Percentiles rank a stretch among this genome's conserved stretches.
Conservation (phyloP, 1,284 basidiomycete species). For the Cutaneotrichosporon sp. region DNA sequence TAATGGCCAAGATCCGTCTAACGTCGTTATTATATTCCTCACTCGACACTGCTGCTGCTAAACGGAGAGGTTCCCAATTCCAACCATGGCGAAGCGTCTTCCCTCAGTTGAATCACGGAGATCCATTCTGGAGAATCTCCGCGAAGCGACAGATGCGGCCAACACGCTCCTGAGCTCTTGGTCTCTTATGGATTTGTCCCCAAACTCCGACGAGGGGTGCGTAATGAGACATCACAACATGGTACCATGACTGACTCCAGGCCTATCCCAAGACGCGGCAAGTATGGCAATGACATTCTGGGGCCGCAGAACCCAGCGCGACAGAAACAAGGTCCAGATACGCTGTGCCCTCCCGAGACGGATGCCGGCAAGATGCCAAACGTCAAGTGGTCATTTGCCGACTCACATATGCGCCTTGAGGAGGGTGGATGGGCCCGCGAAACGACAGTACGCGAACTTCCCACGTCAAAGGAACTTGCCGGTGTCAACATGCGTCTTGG, state of each 20-base stretch:
- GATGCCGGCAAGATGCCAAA: conserved; percentile 62
- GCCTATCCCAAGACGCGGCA: conserved; percentile 47
- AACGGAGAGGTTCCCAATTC: too few species aligned
- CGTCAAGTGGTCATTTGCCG: conserved; percentile 65
- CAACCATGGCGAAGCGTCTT: neutral
- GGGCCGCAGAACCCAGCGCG: conserved; percentile 59
- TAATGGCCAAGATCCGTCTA: too few species aligned
- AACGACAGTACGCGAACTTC: conserved; percentile 55
- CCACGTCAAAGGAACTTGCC: conserved; percentile 59
- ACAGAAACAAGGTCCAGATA: conserved; percentile 54
- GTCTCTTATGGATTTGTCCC: neutral
- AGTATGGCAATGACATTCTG: conserved; percentile 55
- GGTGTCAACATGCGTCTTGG: conserved; percentile 67
- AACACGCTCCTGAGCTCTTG: neutral
- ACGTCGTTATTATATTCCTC: too few species aligned
- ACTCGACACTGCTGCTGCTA: too few species aligned
- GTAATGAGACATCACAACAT: neutral
- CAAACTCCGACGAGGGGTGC: neutral
- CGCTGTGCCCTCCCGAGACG: conserved; percentile 61
- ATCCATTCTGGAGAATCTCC: conserved; percentile 12
- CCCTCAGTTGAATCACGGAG: conserved; percentile 1
- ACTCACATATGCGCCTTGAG: conserved; percentile 64
- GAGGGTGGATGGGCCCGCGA: conserved; percentile 63
- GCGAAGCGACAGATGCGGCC: neutral
- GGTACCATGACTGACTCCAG: neutral